Conservation (phyloP, 805 yeast species). For the Spathaspora passalidarum region DNA sequence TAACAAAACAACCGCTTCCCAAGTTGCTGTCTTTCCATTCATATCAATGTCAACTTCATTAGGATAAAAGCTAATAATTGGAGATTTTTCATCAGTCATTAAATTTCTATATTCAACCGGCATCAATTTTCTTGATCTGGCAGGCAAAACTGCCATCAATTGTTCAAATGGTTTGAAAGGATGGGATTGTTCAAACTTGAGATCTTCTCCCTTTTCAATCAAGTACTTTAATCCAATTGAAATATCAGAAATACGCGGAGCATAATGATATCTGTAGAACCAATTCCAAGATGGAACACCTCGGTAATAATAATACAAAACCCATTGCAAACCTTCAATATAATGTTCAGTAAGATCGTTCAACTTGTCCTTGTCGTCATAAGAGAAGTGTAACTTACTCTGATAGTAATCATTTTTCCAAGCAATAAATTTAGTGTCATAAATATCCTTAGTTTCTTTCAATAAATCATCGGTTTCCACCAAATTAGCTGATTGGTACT, state of each 20-base stretch:
- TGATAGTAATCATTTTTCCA: conserved; percentile 90
- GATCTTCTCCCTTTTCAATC: conserved; percentile 21
- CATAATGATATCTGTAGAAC: conserved; percentile 86
- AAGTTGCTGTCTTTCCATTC: conserved; percentile 92
- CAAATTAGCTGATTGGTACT: conserved; percentile 61
- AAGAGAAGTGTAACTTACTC: conserved; percentile 70
- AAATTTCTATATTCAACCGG: conserved; percentile 75
- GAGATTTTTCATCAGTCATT: conserved; percentile 83
- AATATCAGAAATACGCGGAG: conserved; percentile 92
- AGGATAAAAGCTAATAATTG: conserved; percentile 89
- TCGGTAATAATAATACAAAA: conserved; percentile 80
- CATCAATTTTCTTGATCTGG: conserved; percentile 76
- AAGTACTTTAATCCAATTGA: conserved; percentile 64
- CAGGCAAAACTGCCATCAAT: conserved; percentile 96
- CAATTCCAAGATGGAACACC: conserved; percentile 97
- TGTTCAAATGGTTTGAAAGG: conserved; percentile 95
- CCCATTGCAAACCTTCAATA: conserved; percentile 97
- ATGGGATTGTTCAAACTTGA: conserved; percentile 58
- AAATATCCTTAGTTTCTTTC: conserved; percentile 52
- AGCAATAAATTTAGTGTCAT: conserved; percentile 66
- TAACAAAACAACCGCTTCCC: conserved; percentile 96
- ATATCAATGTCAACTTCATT: conserved; percentile 79
- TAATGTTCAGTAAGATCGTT: conserved; percentile 72
- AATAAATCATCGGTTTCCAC: conserved; percentile 57
- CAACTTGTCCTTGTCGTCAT: conserved; percentile 57